Base-by-base conservation (phyloP, 129 eudicot species). In the Logfia minima region DNA sequence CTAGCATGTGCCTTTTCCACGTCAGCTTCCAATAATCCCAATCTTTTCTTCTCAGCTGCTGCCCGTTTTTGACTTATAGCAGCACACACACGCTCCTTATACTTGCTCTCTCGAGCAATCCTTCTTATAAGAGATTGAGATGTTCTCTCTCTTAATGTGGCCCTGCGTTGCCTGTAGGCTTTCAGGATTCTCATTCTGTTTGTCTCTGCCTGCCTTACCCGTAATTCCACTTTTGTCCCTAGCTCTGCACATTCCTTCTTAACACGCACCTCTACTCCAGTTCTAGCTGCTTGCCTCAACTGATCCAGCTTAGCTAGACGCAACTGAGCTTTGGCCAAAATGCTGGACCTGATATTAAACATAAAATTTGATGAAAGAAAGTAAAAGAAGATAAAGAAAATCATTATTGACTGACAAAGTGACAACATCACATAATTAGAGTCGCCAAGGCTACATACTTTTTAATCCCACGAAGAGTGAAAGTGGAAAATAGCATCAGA, bases 281-380 rank as follows among this genome's bases (percentile, higher is more conserved):
- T 79, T 85, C 86, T 88, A 71, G 99, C 99, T 61, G 97, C 99
- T 87, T 88, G 97, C 75, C 99, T 82, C 85, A 89, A 65, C 68
- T 95, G 90, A 84, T 91, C 92, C 65, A 89, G 80, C 85, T 85
- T 95, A 31, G 99, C 96, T 70, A 95, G 84, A 52, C 99, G 99
- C 92, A 86, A 82, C 82, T 92, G 96, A 70, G 97, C 96, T 76
- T 89, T 86, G 56, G 96, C 88, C 77, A 91, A 84, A 67, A 95
- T 92, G 83, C 96, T 86, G 78, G 88, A 81, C 96, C 99, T 95
- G 77, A 68, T 22, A 51, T 17, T 26, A 53, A 23, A 56, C 35
- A 65, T 8, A 26, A 31, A 28, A 21, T 39, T 52, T 0, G 23
- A 59, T 13, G 26, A 78, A 5, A 51, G 0, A 45, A 17, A 17